phyloP scores from a whole-genome alignment of 108 stramenopile genomes.

The Parietichytrium sp. region DNA sequence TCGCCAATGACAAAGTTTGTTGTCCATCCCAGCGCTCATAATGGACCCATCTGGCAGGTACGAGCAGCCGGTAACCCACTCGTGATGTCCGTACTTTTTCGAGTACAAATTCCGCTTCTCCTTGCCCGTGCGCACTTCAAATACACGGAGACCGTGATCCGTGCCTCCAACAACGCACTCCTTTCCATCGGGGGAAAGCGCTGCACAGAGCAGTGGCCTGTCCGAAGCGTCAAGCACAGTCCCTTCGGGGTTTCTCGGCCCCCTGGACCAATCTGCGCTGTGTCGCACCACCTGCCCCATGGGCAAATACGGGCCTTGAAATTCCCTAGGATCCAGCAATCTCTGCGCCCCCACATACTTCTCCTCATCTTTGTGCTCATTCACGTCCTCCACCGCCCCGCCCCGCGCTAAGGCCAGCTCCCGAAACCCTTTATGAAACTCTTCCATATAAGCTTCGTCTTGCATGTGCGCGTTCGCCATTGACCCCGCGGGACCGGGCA shows the following conservation, averaged over 20 bases:
- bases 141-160: constrained; percentile 19
- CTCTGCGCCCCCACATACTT: too few relatives aligned
- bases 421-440: too few relatives aligned
- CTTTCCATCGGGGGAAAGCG: constrained; percentile 2
- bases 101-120: not conserved
- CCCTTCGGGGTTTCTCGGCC: constrained; percentile 1
- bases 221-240: not conserved
- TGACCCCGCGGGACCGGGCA: too few relatives aligned
- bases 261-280: not conserved
- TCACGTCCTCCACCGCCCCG: too few relatives aligned
- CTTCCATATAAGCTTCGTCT: too few relatives aligned
- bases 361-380: too few relatives aligned
- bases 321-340: too few relatives aligned
- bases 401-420: too few relatives aligned
- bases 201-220: constrained; percentile 10
- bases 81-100: not conserved
- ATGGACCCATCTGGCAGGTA: constrained; percentile 15
- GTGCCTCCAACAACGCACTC: constrained; percentile 31
- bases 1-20: constrained; percentile 13
- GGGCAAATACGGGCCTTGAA: too few relatives aligned
- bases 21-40: constrained; percentile 37
- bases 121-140: not conserved
- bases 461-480: too few relatives aligned
- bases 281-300: too few relatives aligned
- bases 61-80: constrained; percentile 18